Percentiles rank a stretch among this genome's conserved stretches.
Conservation (phyloP, 805 yeast genomes). For the Yarrowia sp. region DNA sequence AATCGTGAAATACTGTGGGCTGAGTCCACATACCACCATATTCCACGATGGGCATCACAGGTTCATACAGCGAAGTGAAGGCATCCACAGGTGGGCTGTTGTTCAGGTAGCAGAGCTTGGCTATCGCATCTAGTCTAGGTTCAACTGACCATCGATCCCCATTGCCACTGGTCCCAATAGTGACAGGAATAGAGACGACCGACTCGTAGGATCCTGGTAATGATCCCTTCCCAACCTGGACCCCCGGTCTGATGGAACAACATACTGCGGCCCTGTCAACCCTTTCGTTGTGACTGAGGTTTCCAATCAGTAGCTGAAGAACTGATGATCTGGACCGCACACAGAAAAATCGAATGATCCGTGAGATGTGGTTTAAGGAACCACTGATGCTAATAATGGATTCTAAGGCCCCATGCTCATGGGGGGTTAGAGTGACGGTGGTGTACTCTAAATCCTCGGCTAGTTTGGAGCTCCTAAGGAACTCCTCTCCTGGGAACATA, state of each 20-base stretch:
- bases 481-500: conserved; percentile 13
- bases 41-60: neutral
- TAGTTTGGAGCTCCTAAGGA: neutral
- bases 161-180: neutral
- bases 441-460: neutral
- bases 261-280: neutral
- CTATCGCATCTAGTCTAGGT: conserved; percentile 1
- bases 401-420: neutral
- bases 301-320: neutral
- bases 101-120: conserved; percentile 16
- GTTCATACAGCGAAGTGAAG: neutral
- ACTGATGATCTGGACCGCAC: neutral
- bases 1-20: neutral
- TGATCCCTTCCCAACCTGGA: neutral
- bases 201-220: conserved; percentile 9
- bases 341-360: conserved; percentile 1
- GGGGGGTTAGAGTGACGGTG: neutral
- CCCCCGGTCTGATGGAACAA: neutral
- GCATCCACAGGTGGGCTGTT: neutral
- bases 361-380: neutral
- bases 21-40: conserved; percentile 15
- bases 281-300: neutral
- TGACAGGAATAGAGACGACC: neutral
- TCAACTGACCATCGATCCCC: neutral
- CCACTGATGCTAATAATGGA: neutral